A percentile compares a stretch with the other conserved stretches of the same genome.
Conservation (phyloP, 495 filamentous ascomycete species). For the Tuber aestivum region DNA sequence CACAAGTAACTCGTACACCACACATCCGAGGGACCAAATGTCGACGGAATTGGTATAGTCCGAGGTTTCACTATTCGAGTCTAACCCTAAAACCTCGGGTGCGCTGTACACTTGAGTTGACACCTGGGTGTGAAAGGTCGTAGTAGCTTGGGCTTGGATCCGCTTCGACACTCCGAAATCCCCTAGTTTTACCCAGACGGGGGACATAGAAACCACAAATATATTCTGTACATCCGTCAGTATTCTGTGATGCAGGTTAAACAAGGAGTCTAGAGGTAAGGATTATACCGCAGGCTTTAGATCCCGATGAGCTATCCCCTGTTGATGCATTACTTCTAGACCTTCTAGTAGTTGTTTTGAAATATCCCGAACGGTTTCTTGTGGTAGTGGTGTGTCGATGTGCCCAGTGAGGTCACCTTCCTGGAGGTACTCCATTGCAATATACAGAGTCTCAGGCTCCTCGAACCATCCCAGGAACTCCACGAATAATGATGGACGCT, state of each 20-base stretch:
- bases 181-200: not conserved
- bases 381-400: not conserved
- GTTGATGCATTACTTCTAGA: constrained; percentile 13
- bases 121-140: not conserved
- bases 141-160: not conserved
- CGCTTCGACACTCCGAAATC: not conserved
- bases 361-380: constrained; percentile 6
- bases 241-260: not conserved
- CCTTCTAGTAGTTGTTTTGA: constrained; percentile 16
- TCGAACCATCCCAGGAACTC: constrained; percentile 18
- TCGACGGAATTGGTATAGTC: constrained; percentile 11
- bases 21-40: constrained; percentile 17
- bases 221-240: not conserved
- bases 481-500: constrained; percentile 13
- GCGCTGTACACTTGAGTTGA: not conserved
- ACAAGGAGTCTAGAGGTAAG: not conserved
- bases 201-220: not conserved
- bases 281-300: constrained; percentile 5
- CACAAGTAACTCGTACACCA: not conserved
- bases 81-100: not conserved
- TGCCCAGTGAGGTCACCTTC: constrained; percentile 5
- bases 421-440: constrained; percentile 17
- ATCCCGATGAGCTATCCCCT: constrained; percentile 16
- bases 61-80: not conserved
- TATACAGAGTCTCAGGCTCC: not conserved